Evolutionary conservation across 2,329 filamentous ascomycete species (phyloP), one percentile per base, ranked within the genome.

Genomic region (Trichoderma afroharzianum): DNA sequence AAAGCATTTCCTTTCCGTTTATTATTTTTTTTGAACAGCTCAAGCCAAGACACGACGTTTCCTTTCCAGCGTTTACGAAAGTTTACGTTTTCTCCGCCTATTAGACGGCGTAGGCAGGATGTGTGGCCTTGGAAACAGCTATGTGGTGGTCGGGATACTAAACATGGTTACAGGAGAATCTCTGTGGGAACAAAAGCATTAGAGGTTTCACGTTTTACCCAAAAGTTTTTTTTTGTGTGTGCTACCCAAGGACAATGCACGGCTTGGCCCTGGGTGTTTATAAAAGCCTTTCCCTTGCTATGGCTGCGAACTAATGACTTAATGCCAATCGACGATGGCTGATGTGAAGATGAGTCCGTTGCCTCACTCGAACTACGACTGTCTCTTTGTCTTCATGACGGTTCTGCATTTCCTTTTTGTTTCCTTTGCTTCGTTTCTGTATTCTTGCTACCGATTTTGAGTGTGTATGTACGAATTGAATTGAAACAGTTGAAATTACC

Each of bases 71-170:
- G 50, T 66, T 72, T 50, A 43, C 53, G 47, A 43, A 32, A 18
- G 61, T 66, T 63, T 55, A 67, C 53, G 12, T 39, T 62, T 57
- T 57, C 61, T 71, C 39, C 24, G 33, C 26, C 14, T 11, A 47
- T 55, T 73, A 71, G 71, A 72, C 67, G 71, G 72, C 55, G 72
- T 28, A 67, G 57, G 30, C 67, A 64, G 30, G 63, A 71, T 71
- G 26, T 43, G 63, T 43, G 63, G 33, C 50, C 30, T 72, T 63
- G 47, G 63, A 71, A 71, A 71, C 43, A 64, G 67, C 66, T 50
- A 11, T 58, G 61, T 70, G 50, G 32, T 47, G 66, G 47, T 72
- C 66, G 70, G 67, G 67, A 62, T 63, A 62, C 71, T 67, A 61
- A 57, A 67, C 64, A 71, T n/a, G 32, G 70, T 50, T 72, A 69